These are phyloP conservation scores for Senecio squalidus DNA, from an alignment of 140 eudicot species.

Conservation along the genomic window DNA sequence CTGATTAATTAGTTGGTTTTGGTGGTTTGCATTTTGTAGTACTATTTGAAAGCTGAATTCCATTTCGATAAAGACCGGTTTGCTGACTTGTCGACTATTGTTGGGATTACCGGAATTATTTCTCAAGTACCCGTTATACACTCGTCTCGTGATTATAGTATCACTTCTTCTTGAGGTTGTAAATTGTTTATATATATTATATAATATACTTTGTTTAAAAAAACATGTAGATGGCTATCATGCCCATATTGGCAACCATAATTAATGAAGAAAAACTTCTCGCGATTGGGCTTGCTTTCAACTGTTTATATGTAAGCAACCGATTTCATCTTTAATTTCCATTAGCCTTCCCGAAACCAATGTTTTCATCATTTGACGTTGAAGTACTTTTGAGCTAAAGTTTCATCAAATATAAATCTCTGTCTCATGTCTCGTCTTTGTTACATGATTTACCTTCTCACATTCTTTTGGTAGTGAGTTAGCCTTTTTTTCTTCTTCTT, in stretches of 20 bases:
- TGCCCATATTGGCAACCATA: constrained; percentile 64
- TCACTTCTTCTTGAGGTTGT: background rate
- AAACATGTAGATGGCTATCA: constrained; percentile 54
- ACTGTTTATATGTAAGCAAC: constrained; percentile 49
- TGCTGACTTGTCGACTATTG: constrained; percentile 43
- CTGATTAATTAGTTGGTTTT: background rate
- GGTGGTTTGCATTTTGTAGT: constrained; percentile 42
- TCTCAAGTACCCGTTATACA: constrained; percentile 57
- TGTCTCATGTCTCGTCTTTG: too few relatives aligned
- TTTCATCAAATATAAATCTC: background rate
- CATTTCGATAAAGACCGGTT: constrained; percentile 62
- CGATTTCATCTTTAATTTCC: background rate
- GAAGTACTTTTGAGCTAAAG: background rate
- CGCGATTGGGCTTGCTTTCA: constrained; percentile 64
- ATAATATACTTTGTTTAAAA: constrained; percentile 4
- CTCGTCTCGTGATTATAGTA: background rate
- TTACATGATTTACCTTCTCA: too few relatives aligned
- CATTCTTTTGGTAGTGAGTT: too few relatives aligned
- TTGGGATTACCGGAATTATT: constrained; percentile 58
- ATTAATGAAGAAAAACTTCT: constrained; percentile 69
- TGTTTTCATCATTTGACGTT: background rate
- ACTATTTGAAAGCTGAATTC: too few relatives aligned
- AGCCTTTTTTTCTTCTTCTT: too few relatives aligned
- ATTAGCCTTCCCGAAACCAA: background rate
- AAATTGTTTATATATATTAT: background rate